Conservation (phyloP, 768 basidiomycete species). For the Fistulinella prunicolor region DNA sequence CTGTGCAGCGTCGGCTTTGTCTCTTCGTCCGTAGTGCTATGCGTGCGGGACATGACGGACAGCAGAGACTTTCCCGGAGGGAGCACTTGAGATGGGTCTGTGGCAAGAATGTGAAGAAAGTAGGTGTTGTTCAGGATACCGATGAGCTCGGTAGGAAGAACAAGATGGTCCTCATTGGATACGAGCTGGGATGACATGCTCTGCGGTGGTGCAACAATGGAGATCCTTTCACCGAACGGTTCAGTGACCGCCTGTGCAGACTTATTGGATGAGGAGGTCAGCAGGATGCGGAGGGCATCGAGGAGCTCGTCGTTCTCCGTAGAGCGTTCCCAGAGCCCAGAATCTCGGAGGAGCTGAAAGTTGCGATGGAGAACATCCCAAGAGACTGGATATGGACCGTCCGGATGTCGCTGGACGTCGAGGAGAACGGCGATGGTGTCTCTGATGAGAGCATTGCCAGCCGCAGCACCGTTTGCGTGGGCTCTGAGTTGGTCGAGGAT, state of each 20-base stretch:
- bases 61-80: slow-evolving; percentile 71
- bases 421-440: slow-evolving; percentile 18
- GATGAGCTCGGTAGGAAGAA: slow-evolving; percentile 55
- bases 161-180: slow-evolving; percentile 18
- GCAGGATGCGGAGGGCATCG: slow-evolving; percentile 18
- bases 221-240: slow-evolving; percentile 11
- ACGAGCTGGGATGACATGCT: slow-evolving; percentile 19
- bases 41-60: slow-evolving; percentile 49
- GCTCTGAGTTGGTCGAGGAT: slow-evolving; percentile 27
- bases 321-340: slow-evolving; percentile 25
- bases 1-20: slow-evolving; percentile 40
- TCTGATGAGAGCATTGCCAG: slow-evolving; percentile 19
- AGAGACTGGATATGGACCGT: slow-evolving; percentile 14
- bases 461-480: slow-evolving; percentile 7
- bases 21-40: slow-evolving; percentile 14
- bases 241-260: too few relatives aligned
- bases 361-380: slow-evolving; percentile 22
- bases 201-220: slow-evolving; percentile 18
- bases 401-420: slow-evolving; percentile 23
- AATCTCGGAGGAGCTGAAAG: slow-evolving; percentile 23
- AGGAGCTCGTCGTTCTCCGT: slow-evolving; percentile 29
- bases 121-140: slow-evolving; percentile 56
- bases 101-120: slow-evolving; percentile 67
- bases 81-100: slow-evolving; percentile 55
- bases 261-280: too few relatives aligned